Conservation (phyloP, 768 basidiomycete species). For the Russula brevipes region DNA sequence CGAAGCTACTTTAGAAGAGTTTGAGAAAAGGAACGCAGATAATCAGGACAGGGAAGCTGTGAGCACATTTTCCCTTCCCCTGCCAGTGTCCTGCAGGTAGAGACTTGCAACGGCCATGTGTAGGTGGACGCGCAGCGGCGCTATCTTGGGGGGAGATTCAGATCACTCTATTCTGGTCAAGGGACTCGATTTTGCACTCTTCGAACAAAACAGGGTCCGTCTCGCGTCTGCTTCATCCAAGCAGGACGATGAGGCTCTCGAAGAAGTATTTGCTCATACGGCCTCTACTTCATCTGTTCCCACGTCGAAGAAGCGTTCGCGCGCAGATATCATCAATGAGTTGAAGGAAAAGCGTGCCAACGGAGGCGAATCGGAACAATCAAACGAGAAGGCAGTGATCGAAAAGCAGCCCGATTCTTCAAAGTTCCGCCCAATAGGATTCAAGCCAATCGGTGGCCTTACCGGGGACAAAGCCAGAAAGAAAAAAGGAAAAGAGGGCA, state of each 20-base stretch:
- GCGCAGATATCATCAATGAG: slow-evolving; percentile 69
- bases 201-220: slow-evolving; percentile 81
- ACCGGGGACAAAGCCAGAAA: slow-evolving; percentile 40
- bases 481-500: slow-evolving; percentile 45
- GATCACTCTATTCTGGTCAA: slow-evolving; percentile 85
- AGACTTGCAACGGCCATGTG: neutral
- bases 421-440: slow-evolving; percentile 53
- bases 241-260: slow-evolving; percentile 77
- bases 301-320: slow-evolving; percentile 61
- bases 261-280: slow-evolving; percentile 60
- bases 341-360: slow-evolving; percentile 57
- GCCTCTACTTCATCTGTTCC: slow-evolving; percentile 29
- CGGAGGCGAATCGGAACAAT: slow-evolving; percentile 19
- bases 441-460: slow-evolving; percentile 52
- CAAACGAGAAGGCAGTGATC: slow-evolving; percentile 32
- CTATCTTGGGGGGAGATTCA: slow-evolving; percentile 79
- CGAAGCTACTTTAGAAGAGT: slow-evolving; percentile 77
- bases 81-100: neutral
- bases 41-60: slow-evolving; percentile 58
- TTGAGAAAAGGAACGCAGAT: slow-evolving; percentile 59
- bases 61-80: slow-evolving; percentile 27
- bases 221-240: slow-evolving; percentile 39
- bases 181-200: slow-evolving; percentile 80
- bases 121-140: slow-evolving; percentile 70
- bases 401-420: slow-evolving; percentile 33